A percentile compares a stretch with the other conserved stretches of the same genome.
phyloP scores from a whole-genome alignment of 257 asterid species.

The Penstemon barbatus region DNA sequence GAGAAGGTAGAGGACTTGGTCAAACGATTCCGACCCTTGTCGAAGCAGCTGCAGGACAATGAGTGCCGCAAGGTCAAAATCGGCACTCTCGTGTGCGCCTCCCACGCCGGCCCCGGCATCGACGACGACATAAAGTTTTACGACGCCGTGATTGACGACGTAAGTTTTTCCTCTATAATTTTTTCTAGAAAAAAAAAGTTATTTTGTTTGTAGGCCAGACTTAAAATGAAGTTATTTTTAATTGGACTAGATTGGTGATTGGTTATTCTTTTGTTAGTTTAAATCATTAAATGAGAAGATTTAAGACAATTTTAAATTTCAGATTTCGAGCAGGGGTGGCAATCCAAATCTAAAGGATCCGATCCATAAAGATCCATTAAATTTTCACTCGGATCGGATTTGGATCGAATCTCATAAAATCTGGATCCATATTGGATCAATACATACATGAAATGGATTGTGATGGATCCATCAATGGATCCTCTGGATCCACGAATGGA shows the following conservation, averaged over 20 bases:
- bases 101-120: constrained; percentile 20
- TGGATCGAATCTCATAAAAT: no score
- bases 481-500: no score
- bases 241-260: no score
- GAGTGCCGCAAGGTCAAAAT: constrained; percentile 29
- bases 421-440: no score
- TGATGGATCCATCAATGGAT: no score
- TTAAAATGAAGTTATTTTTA: no score
- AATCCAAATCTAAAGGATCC: no score
- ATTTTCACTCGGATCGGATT: no score
- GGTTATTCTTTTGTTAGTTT: neutral
- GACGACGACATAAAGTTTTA: constrained; percentile 46
- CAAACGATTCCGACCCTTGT: constrained; percentile 42
- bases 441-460: no score
- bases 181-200: neutral
- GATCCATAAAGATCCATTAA: no score
- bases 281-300: neutral
- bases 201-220: no score
- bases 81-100: constrained; percentile 52
- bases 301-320: neutral
- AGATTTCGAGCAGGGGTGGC: neutral
- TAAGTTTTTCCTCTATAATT: constrained; percentile 19
- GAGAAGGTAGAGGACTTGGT: constrained; percentile 33
- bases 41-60: constrained; percentile 44
- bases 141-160: constrained; percentile 60